These are phyloP conservation scores for Kregervanrija pseudodelftensis DNA, from an alignment of 805 yeast species.

Conservation along the genomic window DNA sequence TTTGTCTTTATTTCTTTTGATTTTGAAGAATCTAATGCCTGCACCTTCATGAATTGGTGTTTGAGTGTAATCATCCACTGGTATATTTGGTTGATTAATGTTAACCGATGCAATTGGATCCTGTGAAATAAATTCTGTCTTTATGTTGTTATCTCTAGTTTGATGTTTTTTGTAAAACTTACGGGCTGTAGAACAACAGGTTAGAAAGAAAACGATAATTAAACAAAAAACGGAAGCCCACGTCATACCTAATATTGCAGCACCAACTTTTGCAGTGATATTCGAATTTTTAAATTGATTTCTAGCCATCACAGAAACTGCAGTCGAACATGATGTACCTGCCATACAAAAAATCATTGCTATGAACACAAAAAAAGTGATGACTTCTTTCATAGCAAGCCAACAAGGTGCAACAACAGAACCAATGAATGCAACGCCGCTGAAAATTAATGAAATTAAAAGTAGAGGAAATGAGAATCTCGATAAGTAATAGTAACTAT, in stretches of 20 bases:
- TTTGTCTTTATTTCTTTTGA: slow-evolving; percentile 46
- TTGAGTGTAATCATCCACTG: not conserved
- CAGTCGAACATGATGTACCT: slow-evolving; percentile 68
- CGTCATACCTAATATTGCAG: slow-evolving; percentile 49
- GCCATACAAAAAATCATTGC: slow-evolving; percentile 51
- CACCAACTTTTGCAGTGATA: slow-evolving; percentile 43
- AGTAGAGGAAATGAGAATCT: slow-evolving; percentile 61
- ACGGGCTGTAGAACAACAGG: slow-evolving; percentile 44
- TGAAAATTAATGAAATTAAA: slow-evolving; percentile 51
- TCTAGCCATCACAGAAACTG: slow-evolving; percentile 68
- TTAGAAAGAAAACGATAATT: slow-evolving; percentile 41
- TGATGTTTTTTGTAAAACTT: slow-evolving; percentile 46
- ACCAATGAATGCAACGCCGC: slow-evolving; percentile 54
- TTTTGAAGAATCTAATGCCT: slow-evolving; percentile 73
- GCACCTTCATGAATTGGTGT: slow-evolving; percentile 32
- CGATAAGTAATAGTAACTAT: slow-evolving; percentile 54
- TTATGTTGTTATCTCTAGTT: slow-evolving; percentile 10
- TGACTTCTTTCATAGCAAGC: slow-evolving; percentile 44
- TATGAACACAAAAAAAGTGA: slow-evolving; percentile 41
- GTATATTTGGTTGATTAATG: not conserved
- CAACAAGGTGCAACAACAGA: slow-evolving; percentile 53
- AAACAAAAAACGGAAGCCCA: slow-evolving; percentile 65
- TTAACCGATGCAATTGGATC: slow-evolving; percentile 13
- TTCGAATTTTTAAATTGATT: slow-evolving; percentile 52
- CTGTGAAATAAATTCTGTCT: too few species aligned